phyloP scores from a whole-genome alignment of 495 filamentous ascomycete genomes.

The Chaetomium tenue region DNA sequence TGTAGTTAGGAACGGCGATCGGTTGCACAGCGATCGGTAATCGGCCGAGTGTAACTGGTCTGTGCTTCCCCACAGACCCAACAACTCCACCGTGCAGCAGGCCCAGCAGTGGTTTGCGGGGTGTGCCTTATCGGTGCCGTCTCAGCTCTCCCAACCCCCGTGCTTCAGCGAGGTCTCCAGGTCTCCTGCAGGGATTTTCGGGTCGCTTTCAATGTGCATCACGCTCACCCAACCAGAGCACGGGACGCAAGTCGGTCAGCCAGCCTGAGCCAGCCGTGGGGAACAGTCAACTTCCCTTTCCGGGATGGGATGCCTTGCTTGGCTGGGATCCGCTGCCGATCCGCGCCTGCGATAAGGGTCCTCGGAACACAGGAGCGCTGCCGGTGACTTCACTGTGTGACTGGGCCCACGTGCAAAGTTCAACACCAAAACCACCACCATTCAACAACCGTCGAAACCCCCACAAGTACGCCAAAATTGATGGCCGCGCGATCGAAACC shows the following conservation, averaged over 20 bases:
- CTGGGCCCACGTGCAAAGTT: slow-evolving; percentile 11
- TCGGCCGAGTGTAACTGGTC: not conserved
- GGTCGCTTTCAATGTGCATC: not conserved
- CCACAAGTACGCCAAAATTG: not conserved
- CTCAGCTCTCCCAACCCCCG: not conserved
- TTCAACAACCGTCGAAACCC: not conserved
- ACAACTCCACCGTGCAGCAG: not conserved
- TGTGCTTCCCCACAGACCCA: not conserved
- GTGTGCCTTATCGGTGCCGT: not conserved
- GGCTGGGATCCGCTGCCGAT: not conserved
- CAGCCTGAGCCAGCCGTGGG: not conserved
- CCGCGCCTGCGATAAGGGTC: slow-evolving; percentile 17
- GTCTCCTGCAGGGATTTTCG: slow-evolving; percentile 7
- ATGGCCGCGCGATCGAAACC: not conserved
- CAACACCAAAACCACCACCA: not conserved
- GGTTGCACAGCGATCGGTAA: not conserved
- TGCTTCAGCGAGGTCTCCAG: too few relatives aligned
- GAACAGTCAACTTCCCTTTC: not conserved
- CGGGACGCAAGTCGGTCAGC: not conserved
- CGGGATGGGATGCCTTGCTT: slow-evolving; percentile 2
- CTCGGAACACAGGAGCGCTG: not conserved
- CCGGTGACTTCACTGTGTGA: slow-evolving; percentile 19
- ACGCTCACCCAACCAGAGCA: not conserved
- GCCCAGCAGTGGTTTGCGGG: not conserved
- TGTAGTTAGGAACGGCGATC: too few relatives aligned